These are phyloP conservation scores for Solanum gandarillasii DNA, from an alignment of 257 asterid species.

Conservation along the genomic window DNA sequence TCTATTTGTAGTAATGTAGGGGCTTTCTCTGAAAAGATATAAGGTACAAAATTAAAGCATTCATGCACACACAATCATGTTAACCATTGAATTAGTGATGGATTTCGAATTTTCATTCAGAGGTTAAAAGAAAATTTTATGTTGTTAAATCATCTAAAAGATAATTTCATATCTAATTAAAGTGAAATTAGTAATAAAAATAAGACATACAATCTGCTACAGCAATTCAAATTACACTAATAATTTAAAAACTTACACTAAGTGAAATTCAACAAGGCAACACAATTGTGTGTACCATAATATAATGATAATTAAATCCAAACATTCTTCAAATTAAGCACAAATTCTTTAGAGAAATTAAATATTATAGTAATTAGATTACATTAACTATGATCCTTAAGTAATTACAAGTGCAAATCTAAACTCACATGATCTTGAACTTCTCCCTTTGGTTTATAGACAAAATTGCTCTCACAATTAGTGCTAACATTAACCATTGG, in stretches of 20 bases:
- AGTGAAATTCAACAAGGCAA: not conserved
- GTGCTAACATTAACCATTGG: conserved; percentile 6
- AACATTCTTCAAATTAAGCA: not conserved
- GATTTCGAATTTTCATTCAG: not conserved
- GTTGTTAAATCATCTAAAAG: not conserved
- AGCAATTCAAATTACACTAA: not conserved
- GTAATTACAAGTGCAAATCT: conserved; percentile 66
- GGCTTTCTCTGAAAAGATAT: not conserved
- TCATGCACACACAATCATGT: not conserved
- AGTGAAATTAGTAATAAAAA: too few relatives aligned
- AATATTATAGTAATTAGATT: not conserved
- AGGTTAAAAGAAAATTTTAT: not conserved
- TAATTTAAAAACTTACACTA: not conserved
- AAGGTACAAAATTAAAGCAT: not conserved
- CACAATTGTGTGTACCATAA: not conserved
- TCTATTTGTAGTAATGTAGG: not conserved
- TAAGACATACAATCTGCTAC: not conserved
- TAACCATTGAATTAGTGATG: not conserved
- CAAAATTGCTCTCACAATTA: conserved; percentile 28
- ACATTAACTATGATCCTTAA: not conserved
- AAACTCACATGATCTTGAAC: conserved; percentile 75
- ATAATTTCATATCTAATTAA: not conserved
- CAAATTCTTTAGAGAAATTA: not conserved
- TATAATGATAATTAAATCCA: not conserved
- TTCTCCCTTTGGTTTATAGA: conserved; percentile 29